Percentiles rank a stretch among this genome's conserved stretches.
Evolutionary conservation across 495 filamentous ascomycete species (phyloP).

Genomic region (Neurospora sp.): DNA sequence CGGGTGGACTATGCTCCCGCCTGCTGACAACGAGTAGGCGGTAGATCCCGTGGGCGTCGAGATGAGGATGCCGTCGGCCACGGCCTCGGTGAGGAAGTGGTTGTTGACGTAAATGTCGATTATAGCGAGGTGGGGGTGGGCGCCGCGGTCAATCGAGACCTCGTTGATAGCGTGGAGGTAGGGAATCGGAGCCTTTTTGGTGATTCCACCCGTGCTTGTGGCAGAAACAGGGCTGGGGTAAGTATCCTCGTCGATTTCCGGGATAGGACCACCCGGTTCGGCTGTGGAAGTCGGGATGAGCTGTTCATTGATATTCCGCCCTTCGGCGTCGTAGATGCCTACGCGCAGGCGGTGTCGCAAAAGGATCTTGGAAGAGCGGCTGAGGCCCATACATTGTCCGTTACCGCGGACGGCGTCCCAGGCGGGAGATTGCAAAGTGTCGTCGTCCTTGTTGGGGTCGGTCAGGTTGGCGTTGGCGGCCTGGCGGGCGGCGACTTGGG

Average conservation of each 20-base stretch:
- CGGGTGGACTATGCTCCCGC: slow-evolving; percentile 92
- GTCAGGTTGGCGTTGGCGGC: slow-evolving; percentile 3
- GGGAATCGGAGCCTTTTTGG: slow-evolving; percentile 8
- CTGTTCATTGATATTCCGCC: slow-evolving; percentile 40
- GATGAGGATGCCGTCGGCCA: slow-evolving; percentile 91
- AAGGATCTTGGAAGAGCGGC: slow-evolving; percentile 64
- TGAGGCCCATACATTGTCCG: slow-evolving; percentile 72
- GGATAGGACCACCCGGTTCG: slow-evolving; percentile 28
- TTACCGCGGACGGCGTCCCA: slow-evolving; percentile 74
- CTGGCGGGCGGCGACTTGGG: slow-evolving; percentile 24
- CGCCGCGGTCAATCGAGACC: slow-evolving; percentile 82
- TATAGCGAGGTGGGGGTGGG: slow-evolving; percentile 79
- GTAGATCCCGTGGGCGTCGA: slow-evolving; percentile 91
- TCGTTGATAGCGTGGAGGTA: slow-evolving; percentile 89
- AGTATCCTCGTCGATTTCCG: slow-evolving; percentile 3
- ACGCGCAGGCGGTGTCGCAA: slow-evolving; percentile 80
- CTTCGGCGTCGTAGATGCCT: slow-evolving; percentile 58
- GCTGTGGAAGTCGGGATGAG: slow-evolving; percentile 35
- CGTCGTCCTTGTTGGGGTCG: background rate
- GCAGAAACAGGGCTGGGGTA: background rate
- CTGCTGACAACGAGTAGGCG: slow-evolving; percentile 83
- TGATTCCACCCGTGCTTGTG: background rate
- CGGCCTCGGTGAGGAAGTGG: slow-evolving; percentile 80
- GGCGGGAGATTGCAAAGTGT: slow-evolving; percentile 9
- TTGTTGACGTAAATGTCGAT: slow-evolving; percentile 80